These are phyloP conservation scores for Xylariaceae sp. DNA, from an alignment of 2,329 filamentous ascomycete species.

Conservation along the genomic window DNA sequence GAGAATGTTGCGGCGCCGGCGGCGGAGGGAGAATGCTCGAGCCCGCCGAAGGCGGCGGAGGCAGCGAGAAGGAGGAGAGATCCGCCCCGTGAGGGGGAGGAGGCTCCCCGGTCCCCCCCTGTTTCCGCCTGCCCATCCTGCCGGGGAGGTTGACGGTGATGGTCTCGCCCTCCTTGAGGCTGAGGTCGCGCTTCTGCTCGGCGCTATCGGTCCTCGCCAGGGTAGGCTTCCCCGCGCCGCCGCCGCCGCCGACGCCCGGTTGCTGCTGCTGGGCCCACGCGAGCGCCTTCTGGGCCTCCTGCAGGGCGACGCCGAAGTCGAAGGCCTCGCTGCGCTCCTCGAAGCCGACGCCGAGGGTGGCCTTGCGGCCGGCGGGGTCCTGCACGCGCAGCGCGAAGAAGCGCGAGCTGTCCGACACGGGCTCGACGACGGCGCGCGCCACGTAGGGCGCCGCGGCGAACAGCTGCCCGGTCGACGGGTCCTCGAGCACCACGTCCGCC, in stretches of 20 bases:
- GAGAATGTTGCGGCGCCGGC: conserved; percentile 54
- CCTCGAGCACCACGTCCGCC: conserved; percentile 72
- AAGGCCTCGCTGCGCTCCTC: conserved; percentile 82
- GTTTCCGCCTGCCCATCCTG: conserved; percentile 43
- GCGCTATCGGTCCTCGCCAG: conserved; percentile 33
- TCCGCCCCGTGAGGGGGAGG: conserved; percentile 17
- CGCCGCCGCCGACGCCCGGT: conserved; percentile 26
- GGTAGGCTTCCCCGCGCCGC: too few species aligned
- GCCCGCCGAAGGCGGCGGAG: conserved; percentile 54
- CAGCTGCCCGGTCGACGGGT: conserved; percentile 61
- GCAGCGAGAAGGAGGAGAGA: conserved; percentile 60
- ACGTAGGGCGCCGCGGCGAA: conserved; percentile 82
- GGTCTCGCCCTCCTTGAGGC: conserved; percentile 81
- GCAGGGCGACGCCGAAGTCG: conserved; percentile 73
- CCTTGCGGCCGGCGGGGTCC: conserved; percentile 67
- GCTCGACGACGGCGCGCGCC: conserved; percentile 57
- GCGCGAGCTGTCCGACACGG: conserved; percentile 68
- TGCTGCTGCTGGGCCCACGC: conserved; percentile 45
- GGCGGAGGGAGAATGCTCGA: conserved; percentile 54
- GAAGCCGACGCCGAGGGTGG: conserved; percentile 76
- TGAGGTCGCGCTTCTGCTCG: conserved; percentile 69
- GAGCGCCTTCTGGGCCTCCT: conserved; percentile 66
- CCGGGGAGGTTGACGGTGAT: conserved; percentile 73
- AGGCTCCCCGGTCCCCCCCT: conserved; percentile 23
- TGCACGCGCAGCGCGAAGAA: conserved; percentile 82